Evolutionary conservation across 179 eudicot species (phyloP).

Genomic region (Heliamphora pulchella): DNA sequence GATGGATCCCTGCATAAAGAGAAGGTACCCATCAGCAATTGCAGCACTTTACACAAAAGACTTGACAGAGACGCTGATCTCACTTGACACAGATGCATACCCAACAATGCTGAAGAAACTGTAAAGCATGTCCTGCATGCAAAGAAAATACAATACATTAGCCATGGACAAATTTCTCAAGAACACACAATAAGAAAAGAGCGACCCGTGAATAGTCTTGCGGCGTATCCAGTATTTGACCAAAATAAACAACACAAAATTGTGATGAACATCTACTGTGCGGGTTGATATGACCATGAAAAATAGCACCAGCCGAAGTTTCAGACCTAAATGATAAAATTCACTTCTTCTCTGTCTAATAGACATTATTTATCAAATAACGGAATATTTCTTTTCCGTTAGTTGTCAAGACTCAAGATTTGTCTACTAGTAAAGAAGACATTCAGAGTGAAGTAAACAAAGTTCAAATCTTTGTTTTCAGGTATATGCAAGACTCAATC

Average conservation of each 20-base stretch:
- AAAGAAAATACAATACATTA: conserved; percentile 14
- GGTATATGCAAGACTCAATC: too few relatives aligned
- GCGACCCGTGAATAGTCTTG: background rate
- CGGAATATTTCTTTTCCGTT: background rate
- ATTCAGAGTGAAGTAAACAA: too few relatives aligned
- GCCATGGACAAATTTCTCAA: background rate
- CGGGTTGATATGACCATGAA: background rate
- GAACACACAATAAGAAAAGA: background rate
- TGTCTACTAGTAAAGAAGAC: background rate
- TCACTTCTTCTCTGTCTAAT: background rate
- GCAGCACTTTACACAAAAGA: conserved; percentile 5
- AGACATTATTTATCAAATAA: background rate
- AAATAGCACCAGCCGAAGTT: background rate
- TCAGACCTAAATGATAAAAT: background rate
- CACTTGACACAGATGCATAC: conserved; percentile 32
- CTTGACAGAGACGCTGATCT: conserved; percentile 3
- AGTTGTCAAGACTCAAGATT: background rate
- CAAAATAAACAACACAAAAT: background rate
- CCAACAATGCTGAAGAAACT: conserved; percentile 95
- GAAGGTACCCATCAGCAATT: conserved; percentile 16
- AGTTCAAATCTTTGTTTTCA: too few relatives aligned
- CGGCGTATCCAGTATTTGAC: background rate
- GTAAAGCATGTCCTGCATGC: conserved; percentile 89
- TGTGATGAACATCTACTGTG: background rate
- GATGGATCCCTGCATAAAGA: conserved; percentile 81